Evolutionary conservation across 352 stramenopile genomes (phyloP), one percentile per base, ranked within the genome.

Genomic region (Pythium dissimile): DNA sequence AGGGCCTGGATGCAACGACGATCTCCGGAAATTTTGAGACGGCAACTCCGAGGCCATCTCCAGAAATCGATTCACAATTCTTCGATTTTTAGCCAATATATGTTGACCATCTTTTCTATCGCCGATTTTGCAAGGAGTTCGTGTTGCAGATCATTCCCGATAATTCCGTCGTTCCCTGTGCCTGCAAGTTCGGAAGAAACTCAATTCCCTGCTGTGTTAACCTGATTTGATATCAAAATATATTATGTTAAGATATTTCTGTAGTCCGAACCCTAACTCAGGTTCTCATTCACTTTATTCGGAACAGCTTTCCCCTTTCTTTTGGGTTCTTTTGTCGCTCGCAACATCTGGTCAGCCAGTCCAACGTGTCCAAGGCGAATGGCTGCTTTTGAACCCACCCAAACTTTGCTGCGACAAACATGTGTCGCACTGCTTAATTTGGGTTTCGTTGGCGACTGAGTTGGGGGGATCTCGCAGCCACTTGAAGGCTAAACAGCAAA

Each of bases 21-120:
- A 47, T 47, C 41, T 47, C 41, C 41, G 18, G 41, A 47, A 47
- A 20, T 47, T 47, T 47, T 47, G 41, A 24, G 15, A 47, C 12
- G 15, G 41, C 41, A 20, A 47, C 28, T 28, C 41, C 41, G 15
- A 47, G 15, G 20, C 41, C 41, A 8, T n/a, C n/a, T n/a, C n/a
- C n/a, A n/a, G 35, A 42, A 21, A 42, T 18, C 35, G 35, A 8
- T 20, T 42, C n/a, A n/a, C n/a, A n/a, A n/a, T n/a, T n/a, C n/a
- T n/a, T n/a, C n/a, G n/a, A n/a, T n/a, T n/a, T n/a, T n/a, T n/a
- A n/a, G n/a, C n/a, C n/a, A n/a, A n/a, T n/a, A n/a, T n/a, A n/a
- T n/a, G n/a, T n/a, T n/a, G n/a, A n/a, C n/a, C n/a, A n/a, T n/a
- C n/a, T n/a, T n/a, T n/a, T n/a, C n/a, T n/a, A n/a, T n/a, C n/a